Evolutionary conservation across 768 basidiomycete species (phyloP).

Genomic region (Termitomyces sp.): DNA sequence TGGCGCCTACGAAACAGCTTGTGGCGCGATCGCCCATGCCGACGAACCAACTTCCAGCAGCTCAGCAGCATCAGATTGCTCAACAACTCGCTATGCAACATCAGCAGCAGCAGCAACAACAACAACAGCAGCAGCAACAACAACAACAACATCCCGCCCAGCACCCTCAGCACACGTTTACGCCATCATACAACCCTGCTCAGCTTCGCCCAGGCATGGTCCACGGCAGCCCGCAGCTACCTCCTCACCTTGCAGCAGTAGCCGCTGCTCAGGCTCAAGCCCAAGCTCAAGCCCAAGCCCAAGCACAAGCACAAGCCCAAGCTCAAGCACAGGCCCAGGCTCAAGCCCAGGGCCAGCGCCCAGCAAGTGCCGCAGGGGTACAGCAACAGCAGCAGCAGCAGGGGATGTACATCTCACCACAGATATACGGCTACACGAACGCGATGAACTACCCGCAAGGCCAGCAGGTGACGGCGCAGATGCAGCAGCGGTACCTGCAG

Average conservation of each 20-base stretch:
- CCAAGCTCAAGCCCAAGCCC: constrained; percentile 1
- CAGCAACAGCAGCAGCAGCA: constrained; percentile 13
- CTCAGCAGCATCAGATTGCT: constrained; percentile 10
- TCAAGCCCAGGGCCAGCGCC: constrained; percentile 5
- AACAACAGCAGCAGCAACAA: constrained; percentile 9
- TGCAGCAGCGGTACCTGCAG: constrained; percentile 6
- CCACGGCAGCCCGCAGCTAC: constrained; percentile 19
- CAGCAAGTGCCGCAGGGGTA: constrained; percentile 6
- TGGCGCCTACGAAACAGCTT: constrained; percentile 25
- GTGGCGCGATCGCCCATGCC: constrained; percentile 25
- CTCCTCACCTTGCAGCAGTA: constrained; percentile 13
- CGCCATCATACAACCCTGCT: constrained; percentile 27
- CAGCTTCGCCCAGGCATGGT: constrained; percentile 26
- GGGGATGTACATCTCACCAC: constrained; percentile 12
- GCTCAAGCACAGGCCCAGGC: constrained; percentile 1
- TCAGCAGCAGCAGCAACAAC: constrained; percentile 12
- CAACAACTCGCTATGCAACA: constrained; percentile 7
- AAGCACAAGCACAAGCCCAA: constrained; percentile 2
- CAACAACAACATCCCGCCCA: constrained; percentile 13
- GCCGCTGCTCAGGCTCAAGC: constrained; percentile 15
- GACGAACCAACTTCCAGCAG: constrained; percentile 20
- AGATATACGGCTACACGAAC: constrained; percentile 11
- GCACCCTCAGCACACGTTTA: constrained; percentile 20
- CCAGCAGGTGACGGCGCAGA: constrained; percentile 4
- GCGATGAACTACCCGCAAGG: constrained; percentile 11